Conservation (phyloP, 257 asterid species). For the Voacanga thouarsii region DNA sequence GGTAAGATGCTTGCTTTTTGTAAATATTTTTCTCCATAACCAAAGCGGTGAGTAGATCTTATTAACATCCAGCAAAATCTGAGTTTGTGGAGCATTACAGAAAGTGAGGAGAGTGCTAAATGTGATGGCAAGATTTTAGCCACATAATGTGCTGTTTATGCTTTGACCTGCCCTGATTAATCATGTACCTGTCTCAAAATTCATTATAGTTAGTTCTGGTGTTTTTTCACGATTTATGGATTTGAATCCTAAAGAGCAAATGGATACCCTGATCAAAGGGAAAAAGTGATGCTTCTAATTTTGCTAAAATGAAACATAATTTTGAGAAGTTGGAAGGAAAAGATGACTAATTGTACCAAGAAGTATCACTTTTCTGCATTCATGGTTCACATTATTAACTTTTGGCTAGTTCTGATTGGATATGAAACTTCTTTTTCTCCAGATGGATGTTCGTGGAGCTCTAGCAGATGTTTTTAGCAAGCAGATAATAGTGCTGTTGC, state of each 20-base stretch:
- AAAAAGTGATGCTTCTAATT: neutral
- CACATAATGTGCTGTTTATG: neutral
- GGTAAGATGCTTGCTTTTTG: neutral
- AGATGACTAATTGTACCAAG: neutral
- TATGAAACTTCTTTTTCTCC: slow-evolving; percentile 12
- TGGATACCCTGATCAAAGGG: neutral
- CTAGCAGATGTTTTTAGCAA: slow-evolving; percentile 70
- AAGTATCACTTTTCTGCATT: slow-evolving; percentile 5
- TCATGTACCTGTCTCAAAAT: neutral
- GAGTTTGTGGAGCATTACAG: neutral
- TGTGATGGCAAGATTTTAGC: neutral
- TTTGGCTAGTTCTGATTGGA: slow-evolving; percentile 3
- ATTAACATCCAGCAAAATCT: neutral
- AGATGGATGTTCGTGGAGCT: slow-evolving; percentile 96
- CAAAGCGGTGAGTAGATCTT: neutral
- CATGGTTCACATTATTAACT: neutral
- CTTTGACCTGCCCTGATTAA: neutral
- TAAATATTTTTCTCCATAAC: neutral
- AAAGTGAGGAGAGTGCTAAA: neutral
- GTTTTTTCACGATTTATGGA: neutral
- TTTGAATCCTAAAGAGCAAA: neutral
- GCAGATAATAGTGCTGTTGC: slow-evolving; percentile 65
- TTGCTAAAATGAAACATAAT: neutral
- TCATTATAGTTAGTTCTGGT: neutral
- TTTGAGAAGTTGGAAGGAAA: neutral